Base-by-base conservation (phyloP, 345 rosid genomes). In the Melaleuca quinquenervia region DNA sequence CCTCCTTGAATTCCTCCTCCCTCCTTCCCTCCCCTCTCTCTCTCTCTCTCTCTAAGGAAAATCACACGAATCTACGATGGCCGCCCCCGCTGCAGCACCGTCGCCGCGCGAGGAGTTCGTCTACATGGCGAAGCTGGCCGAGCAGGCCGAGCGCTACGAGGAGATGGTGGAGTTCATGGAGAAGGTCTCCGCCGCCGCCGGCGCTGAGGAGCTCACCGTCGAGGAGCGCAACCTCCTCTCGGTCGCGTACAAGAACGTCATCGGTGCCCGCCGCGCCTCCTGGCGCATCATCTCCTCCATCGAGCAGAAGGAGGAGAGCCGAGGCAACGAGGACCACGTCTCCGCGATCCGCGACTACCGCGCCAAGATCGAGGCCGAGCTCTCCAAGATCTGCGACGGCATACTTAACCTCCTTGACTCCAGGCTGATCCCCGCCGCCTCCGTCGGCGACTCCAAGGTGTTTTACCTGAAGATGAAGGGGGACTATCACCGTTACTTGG, bases 121-220 rank as follows among this genome's bases (percentile, higher is more conserved):
- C 3, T 96, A 95, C 94, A 84, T 87, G 88, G 88, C 88, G 83
- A 87, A 87, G 88, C 88, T 87, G 48, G 86, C 88, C 11, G 88
- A 87, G 82, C 88, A 87, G 84, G 88, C 88, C 5, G 88, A 87
- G 88, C 88, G 88, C 86, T 87, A 87, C 82, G 97, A 95, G 87
- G 96, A 95, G 90, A 95, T 95, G 97, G 97, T 95, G 13, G 92
- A 93, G 88, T 94, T 92, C 89, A 95, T 95, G 97, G 97, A 95
- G 64, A 91, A 91, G 89, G 95, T 95, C 29, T 94, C 92, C 11
- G 91, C 93, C 83, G 88, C 92, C 62, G 93, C 88, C 52, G 96
- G 92, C 87, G 89, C 94, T 5, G 88, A 84, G 52, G 94, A 93
- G 85, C 94, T 91, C 87, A 87, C 91, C 64, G 92, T 93, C 1